A percentile compares a stretch with the other conserved stretches of the same genome.
phyloP scores from a whole-genome alignment of 495 filamentous ascomycete species.

The Neurospora terricola region DNA sequence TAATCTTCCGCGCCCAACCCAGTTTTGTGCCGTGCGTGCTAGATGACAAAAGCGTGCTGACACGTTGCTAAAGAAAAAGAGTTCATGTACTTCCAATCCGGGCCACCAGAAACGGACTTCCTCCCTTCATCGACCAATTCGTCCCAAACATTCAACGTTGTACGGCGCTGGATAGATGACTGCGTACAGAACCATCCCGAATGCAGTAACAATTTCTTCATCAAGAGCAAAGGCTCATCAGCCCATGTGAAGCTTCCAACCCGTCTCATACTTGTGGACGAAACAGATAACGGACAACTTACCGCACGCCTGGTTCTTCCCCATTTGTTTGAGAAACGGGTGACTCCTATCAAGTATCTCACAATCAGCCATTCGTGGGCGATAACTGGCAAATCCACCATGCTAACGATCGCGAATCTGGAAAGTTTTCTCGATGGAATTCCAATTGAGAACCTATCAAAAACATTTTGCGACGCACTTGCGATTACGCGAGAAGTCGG shows the following conservation, averaged over 20 bases:
- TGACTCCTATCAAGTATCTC: background rate
- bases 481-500: background rate
- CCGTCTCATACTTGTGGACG: background rate
- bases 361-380: background rate
- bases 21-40: background rate
- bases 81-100: background rate
- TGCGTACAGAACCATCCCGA: background rate
- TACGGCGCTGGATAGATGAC: background rate
- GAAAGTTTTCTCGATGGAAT: background rate
- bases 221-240: background rate
- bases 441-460: background rate
- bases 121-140: background rate
- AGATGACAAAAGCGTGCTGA: background rate
- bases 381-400: background rate
- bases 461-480: background rate
- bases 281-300: background rate
- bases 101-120: background rate
- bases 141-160: background rate
- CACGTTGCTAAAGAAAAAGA: background rate
- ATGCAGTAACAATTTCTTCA: background rate
- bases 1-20: background rate
- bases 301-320: background rate
- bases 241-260: background rate
- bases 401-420: background rate
- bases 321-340: too few relatives aligned